A percentile compares a stretch with the other conserved stretches of the same genome.
These are phyloP conservation scores for Allomyces macrogynus DNA, from an alignment of 192 early-diverging fungal species.

Conservation along the genomic window DNA sequence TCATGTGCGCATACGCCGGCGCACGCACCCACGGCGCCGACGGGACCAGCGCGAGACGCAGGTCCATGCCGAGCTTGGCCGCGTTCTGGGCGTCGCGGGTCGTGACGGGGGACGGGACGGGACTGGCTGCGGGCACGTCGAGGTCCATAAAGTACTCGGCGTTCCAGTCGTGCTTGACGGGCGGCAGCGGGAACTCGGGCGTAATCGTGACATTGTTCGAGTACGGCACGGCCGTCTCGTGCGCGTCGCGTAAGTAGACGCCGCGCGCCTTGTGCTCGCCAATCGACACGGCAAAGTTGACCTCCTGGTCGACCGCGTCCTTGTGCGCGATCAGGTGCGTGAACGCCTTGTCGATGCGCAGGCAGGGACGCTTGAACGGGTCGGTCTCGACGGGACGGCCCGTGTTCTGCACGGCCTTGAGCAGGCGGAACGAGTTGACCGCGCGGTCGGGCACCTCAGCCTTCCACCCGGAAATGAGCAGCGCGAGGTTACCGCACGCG, in stretches of 20 bases:
- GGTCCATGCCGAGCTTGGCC: slow-evolving; percentile 54
- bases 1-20: slow-evolving; percentile 52
- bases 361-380: slow-evolving; percentile 48
- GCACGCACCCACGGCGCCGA: slow-evolving; percentile 54
- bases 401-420: slow-evolving; percentile 50
- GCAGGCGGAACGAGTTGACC: slow-evolving; percentile 61
- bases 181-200: not conserved
- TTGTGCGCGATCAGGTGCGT: slow-evolving; percentile 44
- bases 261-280: slow-evolving; percentile 29
- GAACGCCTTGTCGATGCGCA: slow-evolving; percentile 79
- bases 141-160: not conserved
- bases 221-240: slow-evolving; percentile 44
- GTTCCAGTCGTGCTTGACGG: not conserved
- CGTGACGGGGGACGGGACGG: not conserved
- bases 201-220: slow-evolving; percentile 20
- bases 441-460: slow-evolving; percentile 27
- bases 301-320: slow-evolving; percentile 35
- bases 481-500: slow-evolving; percentile 62
- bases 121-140: not conserved
- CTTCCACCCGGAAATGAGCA: slow-evolving; percentile 75
- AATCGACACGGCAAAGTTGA: slow-evolving; percentile 34
- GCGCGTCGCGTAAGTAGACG: slow-evolving; percentile 65
- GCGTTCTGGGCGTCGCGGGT: slow-evolving; percentile 28
- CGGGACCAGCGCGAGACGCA: slow-evolving; percentile 45
- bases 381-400: slow-evolving; percentile 55